These are phyloP conservation scores for Cordyceps fumosorosea DNA, from an alignment of 2,329 filamentous ascomycete species.

Conservation along the genomic window DNA sequence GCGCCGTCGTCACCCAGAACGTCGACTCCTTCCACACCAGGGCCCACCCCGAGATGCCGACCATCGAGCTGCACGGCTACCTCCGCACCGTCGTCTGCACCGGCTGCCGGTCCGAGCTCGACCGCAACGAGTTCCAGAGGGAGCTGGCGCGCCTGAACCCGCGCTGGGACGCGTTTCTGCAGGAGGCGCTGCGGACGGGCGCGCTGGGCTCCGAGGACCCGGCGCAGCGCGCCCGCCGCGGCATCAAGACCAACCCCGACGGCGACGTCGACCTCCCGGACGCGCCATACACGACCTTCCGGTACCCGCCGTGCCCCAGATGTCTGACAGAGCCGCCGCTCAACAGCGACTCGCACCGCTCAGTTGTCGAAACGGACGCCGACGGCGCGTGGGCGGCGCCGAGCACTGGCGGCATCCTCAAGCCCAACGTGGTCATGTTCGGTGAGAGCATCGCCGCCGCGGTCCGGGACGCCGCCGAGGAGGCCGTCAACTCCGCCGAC, in stretches of 20 bases:
- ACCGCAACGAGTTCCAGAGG: constrained; percentile 68
- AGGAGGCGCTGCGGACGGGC: constrained; percentile 63
- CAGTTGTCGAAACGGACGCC: constrained; percentile 60
- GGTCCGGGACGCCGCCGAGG: constrained; percentile 71
- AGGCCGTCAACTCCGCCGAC: constrained; percentile 69
- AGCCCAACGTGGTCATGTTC: constrained; percentile 94
- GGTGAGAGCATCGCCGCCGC: constrained; percentile 71
- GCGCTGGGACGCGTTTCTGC: constrained; percentile 71
- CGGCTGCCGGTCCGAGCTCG: constrained; percentile 65
- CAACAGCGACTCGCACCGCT: constrained; percentile 46
- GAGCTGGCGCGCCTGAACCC: constrained; percentile 76
- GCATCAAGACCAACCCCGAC: constrained; percentile 83
- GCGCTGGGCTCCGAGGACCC: constrained; percentile 74
- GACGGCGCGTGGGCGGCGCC: constrained; percentile 71
- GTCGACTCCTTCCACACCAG: constrained; percentile 87
- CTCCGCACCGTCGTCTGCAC: constrained; percentile 75
- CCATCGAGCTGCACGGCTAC: constrained; percentile 87
- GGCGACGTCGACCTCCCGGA: constrained; percentile 87
- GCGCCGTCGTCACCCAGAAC: constrained; percentile 84
- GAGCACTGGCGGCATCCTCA: constrained; percentile 72
- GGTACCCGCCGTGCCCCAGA: constrained; percentile 81
- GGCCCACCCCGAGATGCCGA: constrained; percentile 68
- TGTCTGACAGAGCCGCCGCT: constrained; percentile 62
- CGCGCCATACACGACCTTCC: constrained; percentile 81
- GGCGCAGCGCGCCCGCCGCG: constrained; percentile 57